phyloP scores from a whole-genome alignment of 2,329 filamentous ascomycete genomes.

The Fusarium tanahbumbuense region DNA sequence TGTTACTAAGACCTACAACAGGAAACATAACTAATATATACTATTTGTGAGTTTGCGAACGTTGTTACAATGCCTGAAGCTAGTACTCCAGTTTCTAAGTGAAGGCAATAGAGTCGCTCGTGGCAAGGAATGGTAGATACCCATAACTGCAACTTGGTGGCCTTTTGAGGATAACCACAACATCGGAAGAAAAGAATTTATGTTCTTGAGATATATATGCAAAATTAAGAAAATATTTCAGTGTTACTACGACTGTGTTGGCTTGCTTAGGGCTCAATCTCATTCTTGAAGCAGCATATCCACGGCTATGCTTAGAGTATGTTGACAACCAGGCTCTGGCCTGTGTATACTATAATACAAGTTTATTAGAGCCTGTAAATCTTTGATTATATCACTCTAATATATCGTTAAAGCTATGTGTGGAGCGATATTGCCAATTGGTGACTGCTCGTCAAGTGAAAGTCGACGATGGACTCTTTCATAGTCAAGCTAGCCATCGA shows the following conservation, averaged over 20 bases:
- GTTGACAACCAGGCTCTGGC: not conserved
- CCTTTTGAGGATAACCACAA: not conserved
- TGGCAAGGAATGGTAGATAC: not conserved
- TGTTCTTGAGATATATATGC: not conserved
- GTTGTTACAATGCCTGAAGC: not conserved
- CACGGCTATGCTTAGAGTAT: not conserved
- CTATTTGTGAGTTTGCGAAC: not conserved
- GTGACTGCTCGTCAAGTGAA: not conserved
- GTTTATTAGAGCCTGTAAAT: rapidly evolving
- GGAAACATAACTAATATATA: not conserved
- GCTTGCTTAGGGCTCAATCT: not conserved
- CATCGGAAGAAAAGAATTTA: not conserved
- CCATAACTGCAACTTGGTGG: not conserved
- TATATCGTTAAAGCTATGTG: rapidly evolving
- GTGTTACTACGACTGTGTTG: not conserved
- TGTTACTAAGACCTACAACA: rapidly evolving
- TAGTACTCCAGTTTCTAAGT: not conserved
- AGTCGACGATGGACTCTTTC: not conserved
- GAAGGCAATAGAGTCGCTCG: not conserved
- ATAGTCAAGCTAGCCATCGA: not conserved
- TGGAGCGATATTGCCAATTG: not conserved
- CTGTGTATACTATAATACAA: not conserved
- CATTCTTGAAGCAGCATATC: not conserved
- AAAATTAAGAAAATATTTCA: not conserved
- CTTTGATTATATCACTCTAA: rapidly evolving